Percentiles rank a stretch among this genome's conserved stretches.
Evolutionary conservation across 2,329 filamentous ascomycete species (phyloP).

Genomic region (Ascochyta fabae): DNA sequence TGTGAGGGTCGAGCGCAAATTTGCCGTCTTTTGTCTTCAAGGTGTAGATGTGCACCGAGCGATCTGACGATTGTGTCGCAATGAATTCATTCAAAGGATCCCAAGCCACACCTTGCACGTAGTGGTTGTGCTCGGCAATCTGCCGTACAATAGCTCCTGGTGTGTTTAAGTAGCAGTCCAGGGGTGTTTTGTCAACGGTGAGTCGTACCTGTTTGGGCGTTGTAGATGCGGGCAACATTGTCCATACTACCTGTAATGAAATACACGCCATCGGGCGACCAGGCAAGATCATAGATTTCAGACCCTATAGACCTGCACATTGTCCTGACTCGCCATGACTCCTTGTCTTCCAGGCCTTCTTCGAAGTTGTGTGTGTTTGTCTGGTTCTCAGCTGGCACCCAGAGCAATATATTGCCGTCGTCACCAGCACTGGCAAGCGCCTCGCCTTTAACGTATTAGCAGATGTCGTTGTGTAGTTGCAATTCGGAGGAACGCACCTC

Average conservation of each 20-base stretch:
- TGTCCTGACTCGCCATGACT: conserved; percentile 95
- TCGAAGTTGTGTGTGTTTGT: conserved; percentile 75
- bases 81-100: conserved; percentile 98
- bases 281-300: conserved; percentile 97
- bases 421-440: conserved; percentile 93
- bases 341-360: conserved; percentile 88
- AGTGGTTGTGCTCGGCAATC: conserved; percentile 97
- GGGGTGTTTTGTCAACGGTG: conserved; percentile 12
- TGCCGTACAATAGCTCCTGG: conserved; percentile 69
- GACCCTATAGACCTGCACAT: conserved; percentile 96
- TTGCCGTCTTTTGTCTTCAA: conserved; percentile 96
- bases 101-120: conserved; percentile 98
- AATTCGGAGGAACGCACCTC: conserved; percentile 64
- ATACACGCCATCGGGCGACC: conserved; percentile 95
- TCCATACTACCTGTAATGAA: conserved; percentile 99
- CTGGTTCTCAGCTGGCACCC: conserved; percentile 85
- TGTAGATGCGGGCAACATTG: conserved; percentile 96
- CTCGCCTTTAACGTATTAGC: conserved; percentile 68
- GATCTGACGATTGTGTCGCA: conserved; percentile 96
- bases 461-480: neutral
- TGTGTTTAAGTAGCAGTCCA: conserved; percentile 23
- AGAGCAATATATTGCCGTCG: conserved; percentile 95
- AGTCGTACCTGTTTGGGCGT: conserved; percentile 79
- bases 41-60: conserved; percentile 96
- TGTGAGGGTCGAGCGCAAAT: conserved; percentile 79